phyloP scores from a whole-genome alignment of 2,329 filamentous ascomycete genomes.

The Pyrenochaeta sp. region DNA sequence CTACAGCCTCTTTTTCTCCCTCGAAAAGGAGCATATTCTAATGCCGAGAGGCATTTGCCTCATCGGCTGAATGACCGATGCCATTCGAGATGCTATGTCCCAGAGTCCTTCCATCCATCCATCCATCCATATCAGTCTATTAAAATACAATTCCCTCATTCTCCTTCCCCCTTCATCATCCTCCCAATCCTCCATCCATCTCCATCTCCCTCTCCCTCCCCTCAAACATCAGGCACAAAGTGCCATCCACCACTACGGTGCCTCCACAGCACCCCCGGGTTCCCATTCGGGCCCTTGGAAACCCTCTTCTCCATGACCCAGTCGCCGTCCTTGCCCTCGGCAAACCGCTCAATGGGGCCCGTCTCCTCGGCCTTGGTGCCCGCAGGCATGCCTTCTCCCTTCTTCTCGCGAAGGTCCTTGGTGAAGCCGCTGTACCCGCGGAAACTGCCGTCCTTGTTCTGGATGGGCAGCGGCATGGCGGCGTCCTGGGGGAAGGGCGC shows the following conservation, averaged over 20 bases:
- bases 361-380: constrained; percentile 12
- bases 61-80: no score
- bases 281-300: constrained; percentile 11
- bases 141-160: no score
- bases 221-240: constrained; percentile 22
- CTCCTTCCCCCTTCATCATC: no score
- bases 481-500: constrained; percentile 13
- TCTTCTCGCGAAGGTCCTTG: constrained; percentile 4
- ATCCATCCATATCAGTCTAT: no score
- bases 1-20: no score
- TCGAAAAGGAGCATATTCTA: no score
- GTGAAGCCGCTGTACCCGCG: constrained; percentile 24
- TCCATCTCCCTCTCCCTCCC: background rate
- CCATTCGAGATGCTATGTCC: no score
- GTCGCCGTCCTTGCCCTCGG: constrained; percentile 13
- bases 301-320: constrained; percentile 27
- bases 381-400: constrained; percentile 11
- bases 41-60: no score
- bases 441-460: constrained; percentile 16
- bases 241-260: constrained; percentile 21
- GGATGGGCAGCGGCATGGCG: constrained; percentile 11
- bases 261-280: constrained; percentile 23
- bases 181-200: no score
- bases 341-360: constrained; percentile 24
- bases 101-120: no score